A percentile compares a stretch with the other conserved stretches of the same genome.
Conservation (phyloP, 1,284 basidiomycete genomes). For the Xerocomus amazonicus region DNA sequence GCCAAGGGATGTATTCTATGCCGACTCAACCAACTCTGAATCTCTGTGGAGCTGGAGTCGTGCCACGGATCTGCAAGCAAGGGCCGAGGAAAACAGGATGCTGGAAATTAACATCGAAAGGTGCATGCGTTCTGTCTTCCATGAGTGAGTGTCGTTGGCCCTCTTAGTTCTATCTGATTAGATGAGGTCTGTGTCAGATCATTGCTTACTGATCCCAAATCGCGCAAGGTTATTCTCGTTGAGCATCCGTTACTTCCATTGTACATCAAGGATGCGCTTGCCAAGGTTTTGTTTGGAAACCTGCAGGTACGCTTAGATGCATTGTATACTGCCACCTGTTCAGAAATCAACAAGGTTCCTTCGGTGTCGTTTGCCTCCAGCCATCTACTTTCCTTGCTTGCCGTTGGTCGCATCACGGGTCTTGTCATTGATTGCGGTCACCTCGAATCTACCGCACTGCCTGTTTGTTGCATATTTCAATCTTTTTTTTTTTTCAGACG, state of each 20-base stretch:
- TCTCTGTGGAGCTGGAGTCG: slow-evolving; percentile 61
- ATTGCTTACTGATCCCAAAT: slow-evolving; percentile 89
- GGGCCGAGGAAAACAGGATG: slow-evolving; percentile 69
- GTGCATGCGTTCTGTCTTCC: slow-evolving; percentile 74
- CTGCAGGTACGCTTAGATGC: slow-evolving; percentile 60
- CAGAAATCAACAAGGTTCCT: slow-evolving; percentile 59
- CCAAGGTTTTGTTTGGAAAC: slow-evolving; percentile 86
- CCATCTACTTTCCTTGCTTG: slow-evolving; percentile 79
- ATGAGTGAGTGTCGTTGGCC: slow-evolving; percentile 62
- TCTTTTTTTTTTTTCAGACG: background rate
- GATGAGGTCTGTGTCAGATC: slow-evolving; percentile 48
- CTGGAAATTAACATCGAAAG: slow-evolving; percentile 67
- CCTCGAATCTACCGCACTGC: slow-evolving; percentile 83
- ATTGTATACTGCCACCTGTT: background rate
- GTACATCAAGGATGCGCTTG: slow-evolving; percentile 84
- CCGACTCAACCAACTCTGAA: slow-evolving; percentile 38
- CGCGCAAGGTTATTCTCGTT: slow-evolving; percentile 87
- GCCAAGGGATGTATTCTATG: slow-evolving; percentile 72
- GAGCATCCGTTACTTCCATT: slow-evolving; percentile 87
- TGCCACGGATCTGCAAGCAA: slow-evolving; percentile 49
- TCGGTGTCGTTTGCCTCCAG: slow-evolving; percentile 90
- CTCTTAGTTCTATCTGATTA: slow-evolving; percentile 6
- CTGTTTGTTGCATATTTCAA: slow-evolving; percentile 52
- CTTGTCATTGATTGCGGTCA: slow-evolving; percentile 92
- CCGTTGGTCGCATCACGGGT: slow-evolving; percentile 86